phyloP scores from a whole-genome alignment of 73 alveolate species.

The Durusdinium trenchii region DNA sequence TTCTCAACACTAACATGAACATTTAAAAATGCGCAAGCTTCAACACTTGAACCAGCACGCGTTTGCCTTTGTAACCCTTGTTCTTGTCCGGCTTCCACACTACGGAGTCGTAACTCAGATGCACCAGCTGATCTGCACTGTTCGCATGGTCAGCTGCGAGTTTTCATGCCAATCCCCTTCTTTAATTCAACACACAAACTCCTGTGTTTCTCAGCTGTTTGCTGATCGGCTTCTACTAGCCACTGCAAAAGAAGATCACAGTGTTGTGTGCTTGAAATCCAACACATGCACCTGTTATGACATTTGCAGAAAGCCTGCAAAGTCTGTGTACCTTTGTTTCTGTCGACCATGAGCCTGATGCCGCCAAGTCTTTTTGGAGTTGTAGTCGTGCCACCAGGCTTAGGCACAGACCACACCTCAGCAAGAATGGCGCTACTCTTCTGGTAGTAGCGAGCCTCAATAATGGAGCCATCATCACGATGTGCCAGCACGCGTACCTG shows the following conservation, averaged over 20 bases:
- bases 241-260: background rate
- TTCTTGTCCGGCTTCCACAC: background rate
- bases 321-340: background rate
- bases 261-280: background rate
- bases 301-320: background rate
- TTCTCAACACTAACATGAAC: no score
- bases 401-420: background rate
- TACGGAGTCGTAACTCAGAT: background rate
- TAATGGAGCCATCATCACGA: background rate
- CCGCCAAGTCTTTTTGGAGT: background rate
- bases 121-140: background rate
- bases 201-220: background rate
- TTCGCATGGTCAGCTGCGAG: background rate
- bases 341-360: background rate
- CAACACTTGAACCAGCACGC: no score
- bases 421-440: background rate
- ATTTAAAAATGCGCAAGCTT: no score
- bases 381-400: background rate
- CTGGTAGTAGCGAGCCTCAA: background rate
- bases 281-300: background rate
- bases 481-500: background rate
- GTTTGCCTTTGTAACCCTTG: no score
- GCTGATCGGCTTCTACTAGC: background rate
- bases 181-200: background rate
- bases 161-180: background rate